Base-by-base conservation (phyloP, 768 basidiomycete genomes). In the Crucibulum laeve region DNA sequence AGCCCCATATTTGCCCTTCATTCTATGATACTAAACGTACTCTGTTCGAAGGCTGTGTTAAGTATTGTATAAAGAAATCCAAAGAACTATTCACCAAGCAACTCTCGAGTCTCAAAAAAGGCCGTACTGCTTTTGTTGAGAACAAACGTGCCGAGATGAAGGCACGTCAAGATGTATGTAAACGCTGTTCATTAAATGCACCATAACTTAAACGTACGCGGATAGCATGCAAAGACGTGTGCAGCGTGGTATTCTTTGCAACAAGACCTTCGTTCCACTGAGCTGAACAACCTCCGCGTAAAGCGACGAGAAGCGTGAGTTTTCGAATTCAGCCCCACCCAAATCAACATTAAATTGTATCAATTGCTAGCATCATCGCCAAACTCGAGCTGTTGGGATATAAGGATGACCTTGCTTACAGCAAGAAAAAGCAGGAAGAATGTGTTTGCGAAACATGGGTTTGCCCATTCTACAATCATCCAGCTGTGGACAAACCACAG, bases 351-450 rank as follows among this genome's bases (percentile, higher is more conserved):
- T 32, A 15, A 32, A 15, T 32, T 32, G 15, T 32, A 4, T 32
- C 11, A n/a, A n/a, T n/a, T n/a, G n/a, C n/a, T 15, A 32, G 28
- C 28, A 32, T 32, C 28, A 15, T 11, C 11, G 11, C 2, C 11
- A 32, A 32, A 11, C 47, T 59, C 3, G 43, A 38, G 2, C 40
- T 42, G 3, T 35, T 59, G 14, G 55, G 55, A 1, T 53, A 42
- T 28, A 23, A 8, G 10, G 34, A 38, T 17, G 52, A 53, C 19
- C 11, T 38, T 18, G 42, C 43, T 7, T 56, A 32, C 28, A 52
- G 4, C 30, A 48, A 19, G 38, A 40, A 19, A n/a, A n/a, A n/a
- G n/a, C n/a, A n/a, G n/a, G n/a, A n/a, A n/a, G n/a, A n/a, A n/a
- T n/a, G n/a, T 10, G 51, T 46, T 10, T 43, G 43, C 18, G 39